phyloP scores from a whole-genome alignment of 75 land plant species.

The Selaginella tamariscina region DNA sequence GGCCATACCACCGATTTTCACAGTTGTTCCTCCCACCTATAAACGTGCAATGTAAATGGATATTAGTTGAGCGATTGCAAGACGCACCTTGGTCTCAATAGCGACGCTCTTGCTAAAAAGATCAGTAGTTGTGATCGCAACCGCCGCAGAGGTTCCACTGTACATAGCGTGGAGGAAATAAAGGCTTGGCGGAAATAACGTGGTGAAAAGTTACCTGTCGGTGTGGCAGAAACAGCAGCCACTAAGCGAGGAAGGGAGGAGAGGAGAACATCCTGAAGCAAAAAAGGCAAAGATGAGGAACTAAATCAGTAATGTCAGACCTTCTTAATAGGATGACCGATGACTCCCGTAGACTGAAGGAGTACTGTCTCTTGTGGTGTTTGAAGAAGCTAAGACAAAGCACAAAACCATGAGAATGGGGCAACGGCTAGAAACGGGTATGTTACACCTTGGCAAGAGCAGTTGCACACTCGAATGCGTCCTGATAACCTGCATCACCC shows the following conservation, averaged over 20 bases:
- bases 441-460: conserved; percentile 59
- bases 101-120: conserved; percentile 96
- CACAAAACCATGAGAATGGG: not conserved
- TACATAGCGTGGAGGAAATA: conserved; percentile 5
- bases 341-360: conserved; percentile 90
- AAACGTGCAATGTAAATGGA: conserved; percentile 4
- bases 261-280: conserved; percentile 61
- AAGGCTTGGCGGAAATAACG: not conserved
- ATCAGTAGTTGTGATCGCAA: conserved; percentile 95
- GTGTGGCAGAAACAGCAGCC: conserved; percentile 42
- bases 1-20: conserved; percentile 90
- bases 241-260: conserved; percentile 75
- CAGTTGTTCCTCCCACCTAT: conserved; percentile 56
- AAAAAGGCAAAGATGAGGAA: not conserved
- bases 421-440: not conserved
- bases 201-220: conserved; percentile 41
- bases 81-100: conserved; percentile 56
- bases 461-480: conserved; percentile 63
- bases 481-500: conserved; percentile 98
- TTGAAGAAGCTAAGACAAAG: conserved; percentile 40
- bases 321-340: conserved; percentile 96
- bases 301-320: conserved; percentile 23
- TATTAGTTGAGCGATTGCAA: not conserved
- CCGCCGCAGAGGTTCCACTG: conserved; percentile 85
- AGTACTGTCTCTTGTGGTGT: conserved; percentile 44